phyloP scores from a whole-genome alignment of 148 eudicot species.

The Rhododendron williamsianum region DNA sequence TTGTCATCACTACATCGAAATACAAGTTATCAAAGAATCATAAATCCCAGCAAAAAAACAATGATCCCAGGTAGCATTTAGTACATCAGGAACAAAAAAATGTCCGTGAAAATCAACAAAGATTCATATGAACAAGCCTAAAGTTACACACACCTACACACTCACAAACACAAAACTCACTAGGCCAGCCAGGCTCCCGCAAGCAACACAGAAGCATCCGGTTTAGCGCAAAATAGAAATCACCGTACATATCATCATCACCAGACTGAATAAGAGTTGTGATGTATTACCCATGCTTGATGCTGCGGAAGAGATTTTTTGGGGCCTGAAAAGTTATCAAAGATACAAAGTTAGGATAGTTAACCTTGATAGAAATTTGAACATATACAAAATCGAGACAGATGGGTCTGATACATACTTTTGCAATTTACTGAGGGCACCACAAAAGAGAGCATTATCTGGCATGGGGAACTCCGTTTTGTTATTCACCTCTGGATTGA shows the following conservation, averaged over 20 bases:
- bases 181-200: constrained; percentile 34
- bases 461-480: constrained; percentile 79
- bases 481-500: constrained; percentile 65
- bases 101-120: background rate
- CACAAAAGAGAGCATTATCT: constrained; percentile 78
- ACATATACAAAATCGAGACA: background rate
- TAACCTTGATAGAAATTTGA: background rate
- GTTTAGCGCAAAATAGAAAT: constrained; percentile 29
- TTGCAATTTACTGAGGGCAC: constrained; percentile 62
- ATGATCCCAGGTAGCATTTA: background rate
- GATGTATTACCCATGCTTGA: constrained; percentile 17
- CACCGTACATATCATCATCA: constrained; percentile 30
- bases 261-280: constrained; percentile 30
- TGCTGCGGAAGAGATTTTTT: constrained; percentile 49
- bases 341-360: background rate
- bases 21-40: constrained; percentile 29
- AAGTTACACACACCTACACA: constrained; percentile 13
- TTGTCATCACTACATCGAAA: constrained; percentile 14
- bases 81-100: background rate
- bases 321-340: constrained; percentile 41
- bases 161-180: constrained; percentile 25
- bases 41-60: constrained; percentile 17
- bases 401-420: constrained; percentile 41
- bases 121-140: constrained; percentile 32
- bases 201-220: constrained; percentile 7